A percentile compares a stretch with the other conserved stretches of the same genome.
Evolutionary conservation across 2,329 filamentous ascomycete genomes (phyloP).

Genomic region (Diaporthe sp.): DNA sequence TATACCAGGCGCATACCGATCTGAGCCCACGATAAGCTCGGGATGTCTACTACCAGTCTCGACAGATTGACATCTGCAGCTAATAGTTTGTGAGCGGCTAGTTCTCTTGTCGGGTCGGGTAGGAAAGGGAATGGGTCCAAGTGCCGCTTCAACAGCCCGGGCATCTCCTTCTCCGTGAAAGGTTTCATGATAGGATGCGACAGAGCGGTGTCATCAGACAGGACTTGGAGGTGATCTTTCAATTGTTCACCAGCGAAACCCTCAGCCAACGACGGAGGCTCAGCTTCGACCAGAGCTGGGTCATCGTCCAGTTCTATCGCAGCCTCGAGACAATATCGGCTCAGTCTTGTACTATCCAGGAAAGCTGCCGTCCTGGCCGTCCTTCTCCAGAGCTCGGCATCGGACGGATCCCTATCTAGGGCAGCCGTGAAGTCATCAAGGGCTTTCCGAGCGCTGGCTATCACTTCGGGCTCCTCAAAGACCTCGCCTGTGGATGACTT

Average conservation of each 20-base stretch:
- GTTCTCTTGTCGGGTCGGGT: constrained; percentile 61
- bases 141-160: constrained; percentile 63
- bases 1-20: constrained; percentile 56
- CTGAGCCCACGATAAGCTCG: constrained; percentile 56
- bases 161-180: constrained; percentile 65
- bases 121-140: constrained; percentile 74
- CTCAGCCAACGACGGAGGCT: constrained; percentile 73
- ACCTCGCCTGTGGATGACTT: constrained; percentile 46
- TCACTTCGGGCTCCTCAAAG: constrained; percentile 53
- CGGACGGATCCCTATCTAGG: constrained; percentile 74
- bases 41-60: constrained; percentile 47
- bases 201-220: constrained; percentile 68
- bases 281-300: constrained; percentile 71
- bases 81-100: constrained; percentile 49
- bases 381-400: constrained; percentile 75
- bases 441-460: constrained; percentile 57
- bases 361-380: constrained; percentile 70
- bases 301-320: constrained; percentile 77
- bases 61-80: constrained; percentile 37
- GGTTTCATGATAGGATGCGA: constrained; percentile 72
- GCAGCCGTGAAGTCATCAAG: constrained; percentile 70
- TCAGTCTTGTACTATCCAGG: constrained; percentile 68
- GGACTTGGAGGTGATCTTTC: constrained; percentile 64
- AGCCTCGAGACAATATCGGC: constrained; percentile 74
- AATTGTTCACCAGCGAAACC: constrained; percentile 73